Percentiles rank a stretch among this genome's conserved stretches.
These are phyloP conservation scores for Myriosclerotinia scirpicola DNA, from an alignment of 2,329 filamentous ascomycete genomes.

Conservation along the genomic window DNA sequence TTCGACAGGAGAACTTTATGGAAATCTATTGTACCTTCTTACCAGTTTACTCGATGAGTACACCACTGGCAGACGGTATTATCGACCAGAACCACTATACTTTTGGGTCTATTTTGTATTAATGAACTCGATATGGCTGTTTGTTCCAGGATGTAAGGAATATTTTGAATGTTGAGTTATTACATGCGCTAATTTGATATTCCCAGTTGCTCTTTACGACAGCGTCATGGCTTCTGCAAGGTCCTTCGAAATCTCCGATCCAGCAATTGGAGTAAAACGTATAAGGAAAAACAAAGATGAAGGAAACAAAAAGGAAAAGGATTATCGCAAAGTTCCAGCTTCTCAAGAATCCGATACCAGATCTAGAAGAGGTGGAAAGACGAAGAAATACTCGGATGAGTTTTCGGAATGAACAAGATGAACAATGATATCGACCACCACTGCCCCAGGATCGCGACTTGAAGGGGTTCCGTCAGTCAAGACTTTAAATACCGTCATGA, in stretches of 20 bases:
- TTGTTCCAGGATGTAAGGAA: constrained; percentile 54
- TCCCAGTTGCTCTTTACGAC: constrained; percentile 27
- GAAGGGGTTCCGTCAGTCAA: background rate
- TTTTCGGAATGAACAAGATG: background rate
- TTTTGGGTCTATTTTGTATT: constrained; percentile 64
- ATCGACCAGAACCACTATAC: constrained; percentile 59
- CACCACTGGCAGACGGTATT: constrained; percentile 50
- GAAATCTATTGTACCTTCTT: constrained; percentile 60
- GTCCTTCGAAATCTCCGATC: constrained; percentile 29
- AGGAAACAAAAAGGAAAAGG: constrained; percentile 4
- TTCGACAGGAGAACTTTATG: constrained; percentile 44
- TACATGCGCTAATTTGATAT: background rate
- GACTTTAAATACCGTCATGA: background rate
- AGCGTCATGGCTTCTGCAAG: constrained; percentile 33
- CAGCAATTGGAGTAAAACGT: background rate
- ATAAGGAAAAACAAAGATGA: background rate
- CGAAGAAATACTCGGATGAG: constrained; percentile 9
- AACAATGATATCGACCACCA: too few relatives aligned
- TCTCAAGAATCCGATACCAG: constrained; percentile 11
- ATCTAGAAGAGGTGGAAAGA: constrained; percentile 11
- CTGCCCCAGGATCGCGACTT: background rate
- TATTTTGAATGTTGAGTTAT: background rate
- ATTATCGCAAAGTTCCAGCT: constrained; percentile 9
- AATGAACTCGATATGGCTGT: constrained; percentile 60
- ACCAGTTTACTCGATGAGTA: constrained; percentile 54